phyloP scores from a whole-genome alignment of 768 basidiomycete genomes.

The Austroboletus festivus region DNA sequence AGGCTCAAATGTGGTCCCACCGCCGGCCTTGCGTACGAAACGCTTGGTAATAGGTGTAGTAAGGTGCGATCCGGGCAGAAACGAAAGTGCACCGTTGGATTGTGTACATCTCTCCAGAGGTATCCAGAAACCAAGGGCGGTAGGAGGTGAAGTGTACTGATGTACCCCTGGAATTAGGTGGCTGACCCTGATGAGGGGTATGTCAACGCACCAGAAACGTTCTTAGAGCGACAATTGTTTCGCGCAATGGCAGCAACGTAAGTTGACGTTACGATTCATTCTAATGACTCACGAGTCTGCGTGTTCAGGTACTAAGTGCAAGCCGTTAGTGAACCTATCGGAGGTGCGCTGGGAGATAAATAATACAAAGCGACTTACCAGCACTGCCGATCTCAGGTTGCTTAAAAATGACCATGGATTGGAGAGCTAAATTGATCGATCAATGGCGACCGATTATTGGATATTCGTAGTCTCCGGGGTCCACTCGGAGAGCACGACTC shows the following conservation, averaged over 20 bases:
- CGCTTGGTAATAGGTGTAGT: slow-evolving; percentile 72
- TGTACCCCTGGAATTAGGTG: slow-evolving; percentile 6
- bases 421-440: no score
- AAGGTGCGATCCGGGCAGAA: slow-evolving; percentile 88
- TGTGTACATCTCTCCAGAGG: slow-evolving; percentile 86
- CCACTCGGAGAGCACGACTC: no score
- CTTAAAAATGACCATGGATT: slow-evolving; percentile 96
- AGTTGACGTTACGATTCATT: neutral
- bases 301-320: slow-evolving; percentile 79
- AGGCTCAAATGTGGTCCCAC: slow-evolving; percentile 83
- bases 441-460: neutral
- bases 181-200: neutral
- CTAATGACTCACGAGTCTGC: slow-evolving; percentile 77
- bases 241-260: neutral
- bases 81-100: slow-evolving; percentile 81
- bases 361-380: slow-evolving; percentile 48
- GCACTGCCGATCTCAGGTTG: slow-evolving; percentile 90
- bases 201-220: slow-evolving; percentile 62
- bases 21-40: slow-evolving; percentile 71
- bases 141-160: slow-evolving; percentile 89
- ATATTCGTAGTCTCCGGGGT: neutral
- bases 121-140: slow-evolving; percentile 96
- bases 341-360: no score
- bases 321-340: no score
- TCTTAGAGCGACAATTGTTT: slow-evolving; percentile 31